A percentile compares a stretch with the other conserved stretches of the same genome.
phyloP scores from a whole-genome alignment of 1,284 basidiomycete species.

The Termitomyces sp. region DNA sequence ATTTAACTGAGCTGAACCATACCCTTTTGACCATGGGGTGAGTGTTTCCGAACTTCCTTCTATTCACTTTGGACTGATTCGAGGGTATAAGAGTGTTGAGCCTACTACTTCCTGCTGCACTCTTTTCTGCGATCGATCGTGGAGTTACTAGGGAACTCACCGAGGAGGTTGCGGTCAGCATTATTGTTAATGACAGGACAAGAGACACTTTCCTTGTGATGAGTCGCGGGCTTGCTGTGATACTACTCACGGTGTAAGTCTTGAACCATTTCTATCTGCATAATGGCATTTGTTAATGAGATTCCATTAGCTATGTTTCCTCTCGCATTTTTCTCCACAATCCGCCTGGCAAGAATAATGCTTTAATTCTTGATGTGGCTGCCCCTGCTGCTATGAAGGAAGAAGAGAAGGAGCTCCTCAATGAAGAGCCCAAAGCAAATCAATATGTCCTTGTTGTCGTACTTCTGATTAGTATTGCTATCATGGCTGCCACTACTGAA shows the following conservation, averaged over 20 bases:
- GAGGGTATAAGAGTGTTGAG: slow-evolving; percentile 46
- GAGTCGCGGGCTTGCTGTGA: slow-evolving; percentile 56
- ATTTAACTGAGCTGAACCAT: slow-evolving; percentile 57
- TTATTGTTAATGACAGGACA: slow-evolving; percentile 37
- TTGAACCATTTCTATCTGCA: not conserved
- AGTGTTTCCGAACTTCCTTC: slow-evolving; percentile 11
- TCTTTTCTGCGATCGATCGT: slow-evolving; percentile 57
- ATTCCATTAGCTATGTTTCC: slow-evolving; percentile 45
- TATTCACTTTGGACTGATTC: not conserved
- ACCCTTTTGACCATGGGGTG: slow-evolving; percentile 64
- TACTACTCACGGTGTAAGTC: slow-evolving; percentile 55
- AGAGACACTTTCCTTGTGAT: slow-evolving; percentile 48
- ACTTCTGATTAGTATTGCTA: slow-evolving; percentile 45
- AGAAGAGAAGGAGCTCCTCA: slow-evolving; percentile 37
- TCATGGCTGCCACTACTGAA: slow-evolving; percentile 66
- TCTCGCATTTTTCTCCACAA: slow-evolving; percentile 66
- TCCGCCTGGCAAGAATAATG: slow-evolving; percentile 57
- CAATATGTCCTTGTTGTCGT: slow-evolving; percentile 54
- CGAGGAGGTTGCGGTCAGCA: slow-evolving; percentile 20
- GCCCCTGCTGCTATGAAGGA: slow-evolving; percentile 42
- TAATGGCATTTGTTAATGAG: not conserved
- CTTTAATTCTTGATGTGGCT: slow-evolving; percentile 35
- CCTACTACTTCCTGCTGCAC: slow-evolving; percentile 57
- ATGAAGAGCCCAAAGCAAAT: slow-evolving; percentile 51
- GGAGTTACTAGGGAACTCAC: slow-evolving; percentile 22